Percentiles rank a stretch among this genome's conserved stretches.
Conservation (phyloP, 108 stramenopile genomes). For the Cyclotella choctawhatcheeana region DNA sequence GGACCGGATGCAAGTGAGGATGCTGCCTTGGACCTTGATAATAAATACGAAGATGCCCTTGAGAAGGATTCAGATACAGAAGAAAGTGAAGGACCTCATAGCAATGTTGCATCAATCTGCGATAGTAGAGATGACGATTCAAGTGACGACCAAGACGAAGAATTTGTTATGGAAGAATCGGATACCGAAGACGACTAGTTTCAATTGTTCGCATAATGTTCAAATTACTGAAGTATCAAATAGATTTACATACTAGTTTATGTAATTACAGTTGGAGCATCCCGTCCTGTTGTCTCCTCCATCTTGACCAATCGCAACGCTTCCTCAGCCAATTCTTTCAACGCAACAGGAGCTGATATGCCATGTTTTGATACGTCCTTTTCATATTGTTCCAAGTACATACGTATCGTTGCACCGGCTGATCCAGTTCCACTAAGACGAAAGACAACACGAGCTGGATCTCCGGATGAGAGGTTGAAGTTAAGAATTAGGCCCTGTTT, state of each 20-base stretch:
- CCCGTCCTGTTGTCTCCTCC: constrained; percentile 74
- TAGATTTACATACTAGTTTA: neutral
- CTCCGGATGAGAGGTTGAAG: constrained; percentile 84
- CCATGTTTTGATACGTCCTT: constrained; percentile 68
- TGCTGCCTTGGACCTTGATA: too few relatives aligned
- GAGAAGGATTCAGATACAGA: too few relatives aligned
- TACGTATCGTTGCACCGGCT: constrained; percentile 97
- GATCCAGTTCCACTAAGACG: constrained; percentile 96
- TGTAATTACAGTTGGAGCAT: constrained; percentile 86
- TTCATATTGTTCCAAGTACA: constrained; percentile 97
- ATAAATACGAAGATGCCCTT: too few relatives aligned
- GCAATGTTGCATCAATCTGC: too few relatives aligned
- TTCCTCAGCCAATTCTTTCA: constrained; percentile 77
- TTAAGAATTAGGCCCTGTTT: constrained; percentile 94
- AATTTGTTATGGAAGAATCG: too few relatives aligned
- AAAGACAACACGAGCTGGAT: constrained; percentile 92
- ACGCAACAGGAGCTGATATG: constrained; percentile 70
- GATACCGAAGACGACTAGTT: too few relatives aligned
- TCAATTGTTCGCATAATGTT: too few relatives aligned
- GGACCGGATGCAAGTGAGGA: too few relatives aligned
- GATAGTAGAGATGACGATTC: too few relatives aligned
- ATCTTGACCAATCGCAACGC: constrained; percentile 76
- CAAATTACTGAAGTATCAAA: neutral
- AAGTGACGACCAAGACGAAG: too few relatives aligned
- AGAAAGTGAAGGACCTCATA: too few relatives aligned